These are phyloP conservation scores for Solanum piurae DNA, from an alignment of 257 asterid species.

Conservation along the genomic window DNA sequence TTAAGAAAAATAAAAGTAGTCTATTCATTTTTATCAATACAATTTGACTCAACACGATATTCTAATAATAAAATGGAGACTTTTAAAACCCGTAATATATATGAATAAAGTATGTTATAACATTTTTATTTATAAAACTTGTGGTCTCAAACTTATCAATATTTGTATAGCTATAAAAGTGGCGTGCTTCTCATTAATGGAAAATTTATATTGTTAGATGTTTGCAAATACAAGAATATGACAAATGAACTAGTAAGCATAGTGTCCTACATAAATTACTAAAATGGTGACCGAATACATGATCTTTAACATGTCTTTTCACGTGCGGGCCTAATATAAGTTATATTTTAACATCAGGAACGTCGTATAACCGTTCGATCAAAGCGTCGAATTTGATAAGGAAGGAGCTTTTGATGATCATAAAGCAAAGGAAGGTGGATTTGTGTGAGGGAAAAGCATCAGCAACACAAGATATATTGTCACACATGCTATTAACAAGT, in stretches of 20 bases:
- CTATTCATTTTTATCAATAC: too few relatives aligned
- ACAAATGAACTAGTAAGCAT: rapidly evolving
- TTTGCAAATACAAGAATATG: not conserved
- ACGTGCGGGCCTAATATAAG: not conserved
- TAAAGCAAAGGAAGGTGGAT: conserved; percentile 31
- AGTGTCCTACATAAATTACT: not conserved
- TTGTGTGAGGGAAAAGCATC: conserved; percentile 38
- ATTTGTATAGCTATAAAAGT: not conserved
- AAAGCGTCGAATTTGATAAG: conserved; percentile 42
- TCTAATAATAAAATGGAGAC: not conserved
- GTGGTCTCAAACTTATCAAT: not conserved
- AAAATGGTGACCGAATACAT: not conserved
- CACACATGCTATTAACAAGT: conserved; percentile 41
- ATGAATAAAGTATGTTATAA: too few relatives aligned
- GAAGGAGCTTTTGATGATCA: conserved; percentile 28
- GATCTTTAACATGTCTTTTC: not conserved
- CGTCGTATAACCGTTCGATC: conserved; percentile 33
- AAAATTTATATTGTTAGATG: not conserved
- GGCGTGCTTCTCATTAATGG: not conserved
- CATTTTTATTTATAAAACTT: too few relatives aligned
- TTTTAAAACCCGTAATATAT: not conserved
- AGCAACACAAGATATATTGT: conserved; percentile 45
- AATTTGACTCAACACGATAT: not conserved
- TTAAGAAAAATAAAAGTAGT: too few relatives aligned
- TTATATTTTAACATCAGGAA: not conserved